Evolutionary conservation across 2,329 filamentous ascomycete genomes (phyloP), one percentile per base, ranked within the genome.

Genomic region (Plenodomus tracheiphilus): DNA sequence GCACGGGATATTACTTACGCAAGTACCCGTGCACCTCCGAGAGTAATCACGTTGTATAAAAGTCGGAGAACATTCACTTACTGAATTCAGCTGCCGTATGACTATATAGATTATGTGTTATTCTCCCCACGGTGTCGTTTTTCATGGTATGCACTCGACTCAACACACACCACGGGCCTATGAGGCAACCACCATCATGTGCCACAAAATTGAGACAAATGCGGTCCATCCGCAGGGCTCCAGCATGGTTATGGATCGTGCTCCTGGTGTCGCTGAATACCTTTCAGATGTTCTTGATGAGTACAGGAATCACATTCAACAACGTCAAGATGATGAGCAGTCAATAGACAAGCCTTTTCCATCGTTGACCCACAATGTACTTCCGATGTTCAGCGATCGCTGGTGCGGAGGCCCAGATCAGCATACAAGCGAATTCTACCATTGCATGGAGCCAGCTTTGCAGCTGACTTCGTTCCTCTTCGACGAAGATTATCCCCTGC

Each of bases 321-420:
- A 28, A n/a, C 16, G 42, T 4, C 22, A 25, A 10, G 6, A 25
- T 25, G 22, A 25, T 25, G 22, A 17, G 8, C 20, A 36, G 19
- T 16, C 5, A 5, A 38, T 11, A n/a, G 8, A 18, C 11, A 28
- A 34, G 7, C 30, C 13, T 7, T 11, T 10, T 10, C 40, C 46
- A 1, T 45, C 40, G 8, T 39, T 65, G 13, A 25, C 17, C 2
- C 62, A 64, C 25, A 22, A 41, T 0, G 47, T 65, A 3, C 50
- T 54, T 8, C 56, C 58, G 1, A 51, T 62, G 21, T 59, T 65
- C 37, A 18, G 28, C 1, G 45, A 60, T 5, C 58, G 62, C 9
- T 65, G 61, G 60, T 46, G 37, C 3, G 47, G 38, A 2, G 49
- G 61, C 6, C 49, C 44, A 25, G 57, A 40, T 3, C 61, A 65